Base-by-base conservation (phyloP, 2,329 filamentous ascomycete genomes). In the Leptoxyphium fumago region DNA sequence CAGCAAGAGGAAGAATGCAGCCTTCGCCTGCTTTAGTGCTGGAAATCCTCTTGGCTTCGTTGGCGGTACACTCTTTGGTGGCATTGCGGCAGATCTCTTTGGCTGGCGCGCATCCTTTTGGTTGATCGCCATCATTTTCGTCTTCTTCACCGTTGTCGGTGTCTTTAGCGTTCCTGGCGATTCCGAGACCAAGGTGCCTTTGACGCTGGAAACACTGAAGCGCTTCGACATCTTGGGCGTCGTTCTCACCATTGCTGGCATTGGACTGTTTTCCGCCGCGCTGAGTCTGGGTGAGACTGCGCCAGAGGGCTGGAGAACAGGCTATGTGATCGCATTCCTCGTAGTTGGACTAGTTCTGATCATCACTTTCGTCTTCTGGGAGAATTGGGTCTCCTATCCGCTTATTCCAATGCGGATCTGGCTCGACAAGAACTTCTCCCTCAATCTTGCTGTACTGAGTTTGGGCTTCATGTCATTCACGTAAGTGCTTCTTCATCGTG, bases 51-150 rank as follows among this genome's bases (percentile, higher is more conserved):
- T 77, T 1, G 74, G 74, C 0, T 76, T 74, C 45, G 72, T 75
- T 0, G 68, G 71, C 13, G 73, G 73, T 0, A 73, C 73, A 32
- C 73, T 84, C 2, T 67, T 79, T 2, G 74, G 74, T 7, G 80
- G 80, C 1, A 62, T 83, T 10, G 76, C 75, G 0, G 73, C 76
- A 0, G 68, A 74, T 43, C 54, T 81, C 1, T 75, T 75, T 47
- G 73, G 68, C 45, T 84, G 80, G 80, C 67, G 79, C 36, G 75
- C 78, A 0, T 67, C 70, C 0, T 82, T 78, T 53, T 75, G 73
- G 57, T 59, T 80, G 10, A 63, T 83, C 13, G 67, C 76, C 1
- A 76, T 83, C 43, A 71, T 82, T 29, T 83, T 80, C 62, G 67
- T 73, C 2, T 55, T 76, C 10, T 72, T 81, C 49, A 74, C 73